Evolutionary conservation across 2,329 filamentous ascomycete genomes (phyloP).

Genomic region (Calonectria hongkongensis): DNA sequence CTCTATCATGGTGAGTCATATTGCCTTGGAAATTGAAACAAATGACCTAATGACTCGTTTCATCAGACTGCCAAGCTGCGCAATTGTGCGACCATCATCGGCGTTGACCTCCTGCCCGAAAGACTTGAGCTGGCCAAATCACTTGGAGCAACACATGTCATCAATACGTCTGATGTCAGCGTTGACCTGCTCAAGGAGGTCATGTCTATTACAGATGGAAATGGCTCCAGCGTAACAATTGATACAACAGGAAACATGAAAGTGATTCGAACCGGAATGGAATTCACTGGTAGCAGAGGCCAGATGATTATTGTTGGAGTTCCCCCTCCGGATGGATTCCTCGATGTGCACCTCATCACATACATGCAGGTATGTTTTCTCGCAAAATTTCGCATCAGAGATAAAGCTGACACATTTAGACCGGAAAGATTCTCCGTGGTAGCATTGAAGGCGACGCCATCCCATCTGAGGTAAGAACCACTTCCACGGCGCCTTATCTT

Average conservation of each 20-base stretch:
- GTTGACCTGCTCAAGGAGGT: background rate
- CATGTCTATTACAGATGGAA: slow-evolving; percentile 2
- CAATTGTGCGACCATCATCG: slow-evolving; percentile 12
- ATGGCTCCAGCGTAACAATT: background rate
- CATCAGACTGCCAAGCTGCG: background rate
- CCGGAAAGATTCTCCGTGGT: slow-evolving; percentile 14
- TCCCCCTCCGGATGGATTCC: background rate
- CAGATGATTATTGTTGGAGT: slow-evolving; percentile 11
- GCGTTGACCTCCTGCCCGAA: slow-evolving; percentile 4
- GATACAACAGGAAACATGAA: slow-evolving; percentile 16
- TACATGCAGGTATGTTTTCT: slow-evolving; percentile 15
- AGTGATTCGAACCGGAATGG: background rate
- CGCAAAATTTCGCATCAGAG: background rate
- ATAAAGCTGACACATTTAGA: background rate
- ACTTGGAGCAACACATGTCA: slow-evolving; percentile 15
- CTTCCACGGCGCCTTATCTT: no score
- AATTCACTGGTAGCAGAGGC: slow-evolving; percentile 12
- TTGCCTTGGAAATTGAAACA: background rate
- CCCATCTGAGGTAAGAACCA: background rate
- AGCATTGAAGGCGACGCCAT: slow-evolving; percentile 15
- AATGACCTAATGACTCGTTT: background rate
- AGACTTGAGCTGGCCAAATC: slow-evolving; percentile 10
- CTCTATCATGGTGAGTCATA: background rate
- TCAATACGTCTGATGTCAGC: background rate
- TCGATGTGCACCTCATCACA: slow-evolving; percentile 2